These are phyloP conservation scores for Naematelia encephala DNA, from an alignment of 768 basidiomycete species.

Conservation along the genomic window DNA sequence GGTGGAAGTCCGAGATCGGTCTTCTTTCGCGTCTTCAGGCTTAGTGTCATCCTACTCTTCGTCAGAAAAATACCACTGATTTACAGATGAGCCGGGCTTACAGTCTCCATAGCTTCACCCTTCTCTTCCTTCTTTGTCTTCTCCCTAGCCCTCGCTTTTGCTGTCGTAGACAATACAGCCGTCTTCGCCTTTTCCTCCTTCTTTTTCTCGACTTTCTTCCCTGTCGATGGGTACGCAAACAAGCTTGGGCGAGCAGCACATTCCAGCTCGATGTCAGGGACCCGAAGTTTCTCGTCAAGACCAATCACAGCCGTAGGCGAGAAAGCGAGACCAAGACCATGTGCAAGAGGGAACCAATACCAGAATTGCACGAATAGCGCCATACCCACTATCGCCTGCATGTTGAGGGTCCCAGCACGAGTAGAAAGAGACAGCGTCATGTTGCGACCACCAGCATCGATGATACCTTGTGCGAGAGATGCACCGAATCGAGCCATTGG, in stretches of 20 bases:
- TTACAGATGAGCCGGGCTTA: conserved; percentile 51
- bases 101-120: conserved; percentile 79
- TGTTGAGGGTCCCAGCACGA: conserved; percentile 86
- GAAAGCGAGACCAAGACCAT: conserved; percentile 87
- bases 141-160: conserved; percentile 91
- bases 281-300: conserved; percentile 78
- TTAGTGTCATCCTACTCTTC: conserved; percentile 2
- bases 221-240: conserved; percentile 84
- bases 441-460: conserved; percentile 96
- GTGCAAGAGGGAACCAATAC: conserved; percentile 99
- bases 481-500: conserved; percentile 98
- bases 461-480: conserved; percentile 89
- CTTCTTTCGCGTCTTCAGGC: conserved; percentile 1
- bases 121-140: conserved; percentile 74
- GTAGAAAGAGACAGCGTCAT: conserved; percentile 92
- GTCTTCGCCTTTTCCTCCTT: conserved; percentile 85
- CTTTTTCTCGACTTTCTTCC: conserved; percentile 89
- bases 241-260: conserved; percentile 86
- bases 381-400: conserved; percentile 96
- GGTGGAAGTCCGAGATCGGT: conserved; percentile 20
- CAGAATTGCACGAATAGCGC: conserved; percentile 97
- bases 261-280: conserved; percentile 87
- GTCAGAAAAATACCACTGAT: neutral
- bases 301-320: conserved; percentile 95
- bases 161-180: conserved; percentile 94